phyloP scores from a whole-genome alignment of 768 basidiomycete genomes.

The Boletus huronensis region DNA sequence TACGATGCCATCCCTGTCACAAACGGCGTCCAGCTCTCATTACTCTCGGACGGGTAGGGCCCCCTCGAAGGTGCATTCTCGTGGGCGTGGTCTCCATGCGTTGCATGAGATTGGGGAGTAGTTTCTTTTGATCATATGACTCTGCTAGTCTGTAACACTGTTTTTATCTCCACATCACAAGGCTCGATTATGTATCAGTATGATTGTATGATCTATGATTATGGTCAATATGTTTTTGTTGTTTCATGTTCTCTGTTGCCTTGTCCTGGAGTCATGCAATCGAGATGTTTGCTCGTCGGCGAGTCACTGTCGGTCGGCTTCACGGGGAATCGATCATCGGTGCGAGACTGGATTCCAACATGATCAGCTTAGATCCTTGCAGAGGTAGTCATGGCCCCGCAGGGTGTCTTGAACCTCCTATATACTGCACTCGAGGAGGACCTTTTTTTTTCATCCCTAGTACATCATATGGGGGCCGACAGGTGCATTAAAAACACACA shows the following conservation, averaged over 20 bases:
- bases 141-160: neutral
- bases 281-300: too few relatives aligned
- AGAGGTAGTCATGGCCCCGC: too few relatives aligned
- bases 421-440: too few relatives aligned
- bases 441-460: too few relatives aligned
- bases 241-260: neutral
- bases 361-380: too few relatives aligned
- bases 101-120: conserved; percentile 8
- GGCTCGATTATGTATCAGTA: neutral
- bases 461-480: too few relatives aligned
- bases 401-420: too few relatives aligned
- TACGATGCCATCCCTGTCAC: conserved; percentile 15
- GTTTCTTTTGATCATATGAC: neutral
- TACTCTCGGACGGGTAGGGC: neutral
- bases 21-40: neutral
- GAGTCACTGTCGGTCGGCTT: too few relatives aligned
- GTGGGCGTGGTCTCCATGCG: conserved; percentile 1
- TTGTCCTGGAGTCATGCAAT: neutral
- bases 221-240: neutral
- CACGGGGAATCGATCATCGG: too few relatives aligned
- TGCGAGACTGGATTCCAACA: too few relatives aligned
- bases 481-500: too few relatives aligned
- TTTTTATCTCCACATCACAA: neutral
- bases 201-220: conserved; percentile 4
- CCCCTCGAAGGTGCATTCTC: neutral